Base-by-base conservation (phyloP, 2,329 filamentous ascomycete genomes). In the Tolypocladium cylindrosporum region DNA sequence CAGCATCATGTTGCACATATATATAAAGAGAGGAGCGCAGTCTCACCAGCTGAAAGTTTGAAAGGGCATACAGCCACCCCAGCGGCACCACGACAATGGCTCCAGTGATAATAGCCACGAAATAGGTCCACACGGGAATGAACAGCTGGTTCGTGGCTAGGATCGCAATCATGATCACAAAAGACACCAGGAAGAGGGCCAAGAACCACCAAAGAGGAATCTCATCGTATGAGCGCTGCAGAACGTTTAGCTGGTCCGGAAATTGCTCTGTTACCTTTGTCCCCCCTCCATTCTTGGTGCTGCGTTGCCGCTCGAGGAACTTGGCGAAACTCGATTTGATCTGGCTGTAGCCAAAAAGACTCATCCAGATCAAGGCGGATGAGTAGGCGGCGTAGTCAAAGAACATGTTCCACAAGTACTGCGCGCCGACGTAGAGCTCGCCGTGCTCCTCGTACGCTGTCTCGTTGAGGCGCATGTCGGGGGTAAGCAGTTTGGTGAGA, bases 371-470 rank as follows among this genome's bases (percentile, higher is more conserved):
- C 54, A 85, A 73, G 0, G 81, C 80, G 1, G 82, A 84, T 1
- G 80, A 75, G 58, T 83, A 80, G 10, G 81, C 78, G 7, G 83
- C 81, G 58, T 85, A 85, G 65, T 82, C 80, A 66, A 84, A 85
- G 69, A 84, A 84, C 60, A 81, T 81, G 4, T 65, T 63, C 82
- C 82, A 86, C 3, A 83, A 73, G 48, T 79, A 75, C 60, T 85
- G 83, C 0, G 80, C 70, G 1, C 83, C 79, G 56, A 84, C 77
- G 61, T 83, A 83, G n/a, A 82, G 72, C 2, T 79, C 79, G 0
- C 83, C 83, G 40, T 79, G 71, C 58, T 77, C 67, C 10, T 71
- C 71, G 59, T 78, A 79, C 1, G 72, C 74, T 1, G 76, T 78
- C 61, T 76, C 69, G 60, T 84, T 83, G 60, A 84, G 73, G 4